Conservation (phyloP, 1,284 basidiomycete species). For the Rhodofomes roseus region DNA sequence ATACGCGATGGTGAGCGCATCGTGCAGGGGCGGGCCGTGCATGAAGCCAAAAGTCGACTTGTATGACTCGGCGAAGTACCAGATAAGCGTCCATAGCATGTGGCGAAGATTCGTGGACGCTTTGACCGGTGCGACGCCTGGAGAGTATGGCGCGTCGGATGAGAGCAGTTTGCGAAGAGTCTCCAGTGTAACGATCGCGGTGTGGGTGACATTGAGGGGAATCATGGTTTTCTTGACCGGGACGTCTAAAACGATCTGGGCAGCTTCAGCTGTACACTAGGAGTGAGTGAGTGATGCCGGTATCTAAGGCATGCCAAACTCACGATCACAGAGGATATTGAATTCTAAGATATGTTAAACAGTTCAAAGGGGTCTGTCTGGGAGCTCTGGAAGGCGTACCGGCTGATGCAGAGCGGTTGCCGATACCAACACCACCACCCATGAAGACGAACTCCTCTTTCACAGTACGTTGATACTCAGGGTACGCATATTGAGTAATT, state of each 20-base stretch:
- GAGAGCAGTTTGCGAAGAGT: conserved; percentile 52
- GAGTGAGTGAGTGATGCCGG: conserved; percentile 1
- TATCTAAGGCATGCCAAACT: too few species aligned
- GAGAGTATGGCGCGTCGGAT: conserved; percentile 20
- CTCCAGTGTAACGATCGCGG: conserved; percentile 61
- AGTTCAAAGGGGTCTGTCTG: neutral
- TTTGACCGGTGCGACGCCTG: conserved; percentile 29
- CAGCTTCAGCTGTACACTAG: conserved; percentile 65
- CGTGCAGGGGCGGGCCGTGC: conserved; percentile 79
- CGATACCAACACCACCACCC: conserved; percentile 85
- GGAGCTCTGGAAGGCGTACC: conserved; percentile 32
- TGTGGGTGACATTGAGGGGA: conserved; percentile 83
- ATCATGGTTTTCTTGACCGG: conserved; percentile 64
- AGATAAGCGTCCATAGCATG: conserved; percentile 69
- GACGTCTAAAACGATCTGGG: conserved; percentile 71
- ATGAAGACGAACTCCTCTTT: conserved; percentile 81
- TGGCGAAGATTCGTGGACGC: conserved; percentile 59
- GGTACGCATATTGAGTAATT: neutral
- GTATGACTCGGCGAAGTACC: conserved; percentile 69
- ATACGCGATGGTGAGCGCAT: conserved; percentile 76
- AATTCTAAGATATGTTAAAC: conserved; percentile 45
- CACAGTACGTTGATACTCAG: too few species aligned
- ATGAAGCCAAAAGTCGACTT: conserved; percentile 68
- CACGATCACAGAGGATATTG: conserved; percentile 80
- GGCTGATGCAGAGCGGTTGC: conserved; percentile 74